Percentiles rank a stretch among this genome's conserved stretches.
Evolutionary conservation across 2,329 filamentous ascomycete species (phyloP).

Genomic region (Cordyceps farinosa): DNA sequence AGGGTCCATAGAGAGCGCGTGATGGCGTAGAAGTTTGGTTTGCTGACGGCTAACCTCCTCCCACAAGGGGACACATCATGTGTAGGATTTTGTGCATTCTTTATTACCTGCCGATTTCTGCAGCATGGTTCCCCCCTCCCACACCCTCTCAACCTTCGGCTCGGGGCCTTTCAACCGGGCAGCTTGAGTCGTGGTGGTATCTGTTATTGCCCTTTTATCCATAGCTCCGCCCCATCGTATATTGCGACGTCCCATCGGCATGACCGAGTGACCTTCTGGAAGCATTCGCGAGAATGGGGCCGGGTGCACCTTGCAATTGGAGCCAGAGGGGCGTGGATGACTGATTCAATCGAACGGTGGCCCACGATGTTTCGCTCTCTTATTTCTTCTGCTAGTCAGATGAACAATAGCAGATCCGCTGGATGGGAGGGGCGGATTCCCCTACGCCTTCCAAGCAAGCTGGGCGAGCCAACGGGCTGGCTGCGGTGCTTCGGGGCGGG

Average conservation of each 20-base stretch:
- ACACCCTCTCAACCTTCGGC: neutral
- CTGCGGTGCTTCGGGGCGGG: neutral
- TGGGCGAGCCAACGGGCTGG: neutral
- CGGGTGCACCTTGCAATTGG: neutral
- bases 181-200: neutral
- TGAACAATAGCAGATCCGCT: slow-evolving; percentile 2
- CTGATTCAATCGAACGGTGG: neutral
- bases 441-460: too few relatives aligned
- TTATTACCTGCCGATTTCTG: neutral
- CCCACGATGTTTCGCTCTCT: neutral
- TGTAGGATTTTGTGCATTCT: neutral
- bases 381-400: neutral
- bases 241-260: slow-evolving; percentile 6
- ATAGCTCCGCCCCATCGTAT: neutral
- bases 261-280: slow-evolving; percentile 12
- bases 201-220: neutral
- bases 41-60: neutral
- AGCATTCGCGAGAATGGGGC: neutral
- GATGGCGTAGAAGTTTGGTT: neutral
- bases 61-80: neutral
- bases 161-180: neutral
- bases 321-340: neutral
- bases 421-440: neutral
- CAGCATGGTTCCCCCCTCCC: neutral
- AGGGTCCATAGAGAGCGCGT: slow-evolving; percentile 5